Evolutionary conservation across 139 green algal species (phyloP).

Genomic region (Microglena sp.): DNA sequence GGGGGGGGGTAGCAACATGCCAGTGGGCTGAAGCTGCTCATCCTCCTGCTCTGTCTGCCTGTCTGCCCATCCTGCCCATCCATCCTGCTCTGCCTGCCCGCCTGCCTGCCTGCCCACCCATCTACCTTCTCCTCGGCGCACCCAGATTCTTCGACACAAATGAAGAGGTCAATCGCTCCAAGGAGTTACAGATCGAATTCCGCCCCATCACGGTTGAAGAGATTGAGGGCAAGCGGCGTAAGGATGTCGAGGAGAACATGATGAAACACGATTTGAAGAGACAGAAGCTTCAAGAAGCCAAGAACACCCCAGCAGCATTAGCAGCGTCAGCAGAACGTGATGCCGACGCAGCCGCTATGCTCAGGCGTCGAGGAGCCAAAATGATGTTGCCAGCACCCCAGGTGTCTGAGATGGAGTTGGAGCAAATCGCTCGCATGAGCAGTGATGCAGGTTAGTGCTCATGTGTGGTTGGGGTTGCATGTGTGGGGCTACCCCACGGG

Average conservation of each 20-base stretch:
- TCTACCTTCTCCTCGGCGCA: slow-evolving; percentile 19
- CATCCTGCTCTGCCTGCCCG: no score
- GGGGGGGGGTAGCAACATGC: no score
- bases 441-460: slow-evolving; percentile 25
- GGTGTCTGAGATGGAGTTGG: slow-evolving; percentile 82
- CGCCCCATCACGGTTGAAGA: slow-evolving; percentile 77
- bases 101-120: no score
- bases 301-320: slow-evolving; percentile 30
- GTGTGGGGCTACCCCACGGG: no score
- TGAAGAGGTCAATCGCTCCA: slow-evolving; percentile 56
- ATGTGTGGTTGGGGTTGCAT: no score
- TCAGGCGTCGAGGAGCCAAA: slow-evolving; percentile 52
- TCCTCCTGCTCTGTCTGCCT: no score
- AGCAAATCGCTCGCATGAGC: slow-evolving; percentile 74
- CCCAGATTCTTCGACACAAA: slow-evolving; percentile 77
- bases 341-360: no score
- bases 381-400: slow-evolving; percentile 84
- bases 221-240: slow-evolving; percentile 73
- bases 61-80: no score
- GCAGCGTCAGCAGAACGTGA: no score
- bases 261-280: slow-evolving; percentile 74
- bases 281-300: slow-evolving; percentile 50
- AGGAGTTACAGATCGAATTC: slow-evolving; percentile 68
- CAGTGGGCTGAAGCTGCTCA: no score
- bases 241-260: slow-evolving; percentile 80